A percentile compares a stretch with the other conserved stretches of the same genome.
Evolutionary conservation across 495 filamentous ascomycete species (phyloP).

Genomic region (Hypoxylon intermedium): DNA sequence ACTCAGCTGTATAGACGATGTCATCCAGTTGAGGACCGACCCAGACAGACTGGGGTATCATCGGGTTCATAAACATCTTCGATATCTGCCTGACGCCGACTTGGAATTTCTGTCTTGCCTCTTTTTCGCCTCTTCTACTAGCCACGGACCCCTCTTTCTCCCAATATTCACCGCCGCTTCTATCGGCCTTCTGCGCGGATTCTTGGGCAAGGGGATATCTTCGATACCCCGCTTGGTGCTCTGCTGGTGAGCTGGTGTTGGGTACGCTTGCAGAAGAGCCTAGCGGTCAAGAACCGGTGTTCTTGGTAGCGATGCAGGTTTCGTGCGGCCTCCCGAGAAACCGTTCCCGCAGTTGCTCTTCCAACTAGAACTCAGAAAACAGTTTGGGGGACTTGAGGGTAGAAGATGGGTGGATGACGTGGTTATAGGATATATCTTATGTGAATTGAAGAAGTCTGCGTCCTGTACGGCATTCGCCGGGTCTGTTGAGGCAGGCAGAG

Average conservation of each 20-base stretch:
- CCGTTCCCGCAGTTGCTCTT: conserved; percentile 33
- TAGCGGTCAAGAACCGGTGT: conserved; percentile 42
- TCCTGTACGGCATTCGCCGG: background rate
- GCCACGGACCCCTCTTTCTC: conserved; percentile 13
- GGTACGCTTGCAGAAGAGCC: conserved; percentile 43
- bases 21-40: conserved; percentile 21
- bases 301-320: conserved; percentile 44
- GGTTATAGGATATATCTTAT: conserved; percentile 8
- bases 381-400: conserved; percentile 1
- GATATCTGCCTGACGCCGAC: conserved; percentile 30
- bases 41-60: conserved; percentile 31
- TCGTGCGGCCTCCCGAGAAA: conserved; percentile 45
- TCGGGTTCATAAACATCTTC: conserved; percentile 42
- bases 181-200: conserved; percentile 27
- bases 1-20: conserved; percentile 28
- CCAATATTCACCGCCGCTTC: conserved; percentile 42
- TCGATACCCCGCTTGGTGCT: conserved; percentile 34
- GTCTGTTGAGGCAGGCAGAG: background rate
- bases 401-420: conserved; percentile 6
- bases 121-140: conserved; percentile 20
- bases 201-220: conserved; percentile 29
- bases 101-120: conserved; percentile 27
- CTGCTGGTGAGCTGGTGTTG: conserved; percentile 33
- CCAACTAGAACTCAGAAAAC: conserved; percentile 13
- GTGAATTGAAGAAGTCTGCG: conserved; percentile 3